Conservation (phyloP, 495 filamentous ascomycete species). For the Thermothielavioides terrestris region DNA sequence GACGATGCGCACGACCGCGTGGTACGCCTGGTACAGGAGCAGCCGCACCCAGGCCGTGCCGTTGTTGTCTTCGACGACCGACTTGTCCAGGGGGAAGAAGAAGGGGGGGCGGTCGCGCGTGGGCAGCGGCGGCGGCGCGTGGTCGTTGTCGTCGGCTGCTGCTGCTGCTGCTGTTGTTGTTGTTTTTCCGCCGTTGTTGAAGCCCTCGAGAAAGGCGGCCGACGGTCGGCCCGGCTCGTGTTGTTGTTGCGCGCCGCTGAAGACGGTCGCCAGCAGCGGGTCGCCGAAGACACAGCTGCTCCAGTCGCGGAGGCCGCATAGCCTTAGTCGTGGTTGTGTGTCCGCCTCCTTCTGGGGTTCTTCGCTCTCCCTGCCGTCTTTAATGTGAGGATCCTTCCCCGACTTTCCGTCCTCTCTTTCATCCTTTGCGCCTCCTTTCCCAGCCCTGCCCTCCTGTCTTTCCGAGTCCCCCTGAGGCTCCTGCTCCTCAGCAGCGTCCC, state of each 20-base stretch:
- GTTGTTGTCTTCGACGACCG: slow-evolving; percentile 29
- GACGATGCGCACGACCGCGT: slow-evolving; percentile 37
- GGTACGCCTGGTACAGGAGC: slow-evolving; percentile 43
- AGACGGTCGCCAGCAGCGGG: slow-evolving; percentile 44
- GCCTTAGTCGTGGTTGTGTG: slow-evolving; percentile 3
- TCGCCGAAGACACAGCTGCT: slow-evolving; percentile 52
- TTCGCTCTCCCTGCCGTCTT: background rate
- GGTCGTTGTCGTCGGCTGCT: too few relatives aligned
- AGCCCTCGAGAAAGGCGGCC: slow-evolving; percentile 35
- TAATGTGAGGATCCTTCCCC: too few relatives aligned
- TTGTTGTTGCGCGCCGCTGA: slow-evolving; percentile 25
- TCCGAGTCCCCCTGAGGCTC: background rate
- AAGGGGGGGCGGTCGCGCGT: background rate
- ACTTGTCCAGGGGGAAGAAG: background rate
- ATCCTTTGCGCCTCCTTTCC: background rate
- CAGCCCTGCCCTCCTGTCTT: background rate
- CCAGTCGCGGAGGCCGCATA: slow-evolving; percentile 39
- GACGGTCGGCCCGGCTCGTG: slow-evolving; percentile 26
- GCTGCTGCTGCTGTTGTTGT: too few relatives aligned
- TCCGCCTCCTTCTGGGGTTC: background rate
- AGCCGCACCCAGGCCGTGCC: slow-evolving; percentile 28
- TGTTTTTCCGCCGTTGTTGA: slow-evolving; percentile 4
- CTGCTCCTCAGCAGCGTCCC: background rate
- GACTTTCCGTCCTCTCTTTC: background rate
- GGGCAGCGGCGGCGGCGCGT: background rate